Percentiles rank a stretch among this genome's conserved stretches.
phyloP scores from a whole-genome alignment of 1,284 basidiomycete species.

The Microbotryum intermedium region DNA sequence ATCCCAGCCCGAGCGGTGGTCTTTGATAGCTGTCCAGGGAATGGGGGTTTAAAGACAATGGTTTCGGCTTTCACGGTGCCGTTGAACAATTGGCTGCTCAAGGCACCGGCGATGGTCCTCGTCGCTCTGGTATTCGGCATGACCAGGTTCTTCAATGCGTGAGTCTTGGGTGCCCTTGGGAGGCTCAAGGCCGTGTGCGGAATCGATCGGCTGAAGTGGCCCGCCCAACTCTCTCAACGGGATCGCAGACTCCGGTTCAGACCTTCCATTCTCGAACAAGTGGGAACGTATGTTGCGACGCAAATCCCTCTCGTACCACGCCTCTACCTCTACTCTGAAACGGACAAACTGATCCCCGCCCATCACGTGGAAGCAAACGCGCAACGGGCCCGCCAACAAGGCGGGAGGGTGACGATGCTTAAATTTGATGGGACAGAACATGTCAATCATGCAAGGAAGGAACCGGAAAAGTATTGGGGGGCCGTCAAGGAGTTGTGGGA shows the following conservation, averaged over 20 bases:
- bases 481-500: constrained; percentile 15
- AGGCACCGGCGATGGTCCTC: constrained; percentile 6
- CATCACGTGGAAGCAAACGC: constrained; percentile 20
- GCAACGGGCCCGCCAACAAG: neutral
- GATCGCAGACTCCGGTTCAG: neutral
- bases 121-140: constrained; percentile 6
- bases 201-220: too few species aligned
- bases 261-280: constrained; percentile 2
- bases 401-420: constrained; percentile 4
- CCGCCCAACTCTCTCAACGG: neutral
- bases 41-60: neutral
- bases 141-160: constrained; percentile 7
- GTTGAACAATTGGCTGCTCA: constrained; percentile 1
- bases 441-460: constrained; percentile 20
- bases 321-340: constrained; percentile 20
- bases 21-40: constrained; percentile 27
- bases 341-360: constrained; percentile 17
- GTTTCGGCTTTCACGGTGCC: constrained; percentile 22
- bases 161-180: neutral
- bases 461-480: constrained; percentile 19
- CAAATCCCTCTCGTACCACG: constrained; percentile 15
- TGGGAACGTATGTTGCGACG: constrained; percentile 6
- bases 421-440: constrained; percentile 20
- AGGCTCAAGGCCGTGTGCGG: neutral
- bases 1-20: constrained; percentile 16